Conservation (phyloP, 179 eudicot species). For the Vitellaria paradoxa region DNA sequence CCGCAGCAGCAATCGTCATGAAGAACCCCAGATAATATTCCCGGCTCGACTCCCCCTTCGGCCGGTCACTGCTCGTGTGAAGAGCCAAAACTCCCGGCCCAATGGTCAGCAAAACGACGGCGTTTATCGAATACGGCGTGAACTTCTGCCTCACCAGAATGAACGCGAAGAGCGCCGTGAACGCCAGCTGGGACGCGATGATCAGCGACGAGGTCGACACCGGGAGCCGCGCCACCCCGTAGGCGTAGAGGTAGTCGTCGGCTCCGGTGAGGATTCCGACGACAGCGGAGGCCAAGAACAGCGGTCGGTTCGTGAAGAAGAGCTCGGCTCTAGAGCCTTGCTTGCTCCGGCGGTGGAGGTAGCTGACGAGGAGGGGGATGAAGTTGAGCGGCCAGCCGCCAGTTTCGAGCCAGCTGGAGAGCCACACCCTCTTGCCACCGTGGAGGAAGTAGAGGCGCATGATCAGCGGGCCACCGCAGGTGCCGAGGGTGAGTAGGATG, state of each 20-base stretch:
- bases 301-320: slow-evolving; percentile 17
- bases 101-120: slow-evolving; percentile 24
- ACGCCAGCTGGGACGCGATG: slow-evolving; percentile 27
- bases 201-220: slow-evolving; percentile 26
- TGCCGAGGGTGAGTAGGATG: slow-evolving; percentile 37
- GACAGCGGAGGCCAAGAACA: slow-evolving; percentile 16
- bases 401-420: slow-evolving; percentile 53
- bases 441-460: slow-evolving; percentile 64
- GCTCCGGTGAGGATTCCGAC: slow-evolving; percentile 26
- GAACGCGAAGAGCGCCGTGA: slow-evolving; percentile 29
- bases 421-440: slow-evolving; percentile 66
- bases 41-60: slow-evolving; percentile 28
- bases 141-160: slow-evolving; percentile 30
- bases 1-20: slow-evolving; percentile 29
- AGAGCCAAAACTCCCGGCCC: slow-evolving; percentile 30
- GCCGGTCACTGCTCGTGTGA: slow-evolving; percentile 28
- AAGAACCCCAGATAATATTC: slow-evolving; percentile 27
- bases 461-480: slow-evolving; percentile 49
- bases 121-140: slow-evolving; percentile 26
- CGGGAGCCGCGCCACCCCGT: slow-evolving; percentile 28
- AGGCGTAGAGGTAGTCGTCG: slow-evolving; percentile 30
- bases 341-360: slow-evolving; percentile 18
- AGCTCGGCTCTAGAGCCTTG: slow-evolving; percentile 1
- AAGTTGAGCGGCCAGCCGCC: slow-evolving; percentile 77
- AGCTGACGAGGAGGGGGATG: slow-evolving; percentile 38